Percentiles rank a stretch among this genome's conserved stretches.
phyloP scores from a whole-genome alignment of 441 rosid species.

The Gossypium gossypioides region DNA sequence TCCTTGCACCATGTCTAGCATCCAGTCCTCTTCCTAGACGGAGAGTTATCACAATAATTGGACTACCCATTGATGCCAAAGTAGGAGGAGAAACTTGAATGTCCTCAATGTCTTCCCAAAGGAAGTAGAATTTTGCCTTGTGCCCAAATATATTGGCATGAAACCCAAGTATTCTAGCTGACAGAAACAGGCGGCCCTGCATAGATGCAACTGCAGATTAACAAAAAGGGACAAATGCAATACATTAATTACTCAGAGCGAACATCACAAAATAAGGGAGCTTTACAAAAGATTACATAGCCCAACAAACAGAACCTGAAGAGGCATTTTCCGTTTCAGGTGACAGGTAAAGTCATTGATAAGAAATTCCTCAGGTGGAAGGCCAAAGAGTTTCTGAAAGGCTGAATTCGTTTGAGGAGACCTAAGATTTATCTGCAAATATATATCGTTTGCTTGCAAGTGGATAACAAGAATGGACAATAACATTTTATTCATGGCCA shows the following conservation, averaged over 20 bases:
- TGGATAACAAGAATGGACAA: constrained; percentile 12
- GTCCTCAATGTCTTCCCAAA: constrained; percentile 94
- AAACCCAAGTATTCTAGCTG: constrained; percentile 89
- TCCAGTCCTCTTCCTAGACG: constrained; percentile 74
- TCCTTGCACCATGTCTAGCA: constrained; percentile 79
- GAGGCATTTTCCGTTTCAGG: constrained; percentile 82
- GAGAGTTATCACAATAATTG: constrained; percentile 70
- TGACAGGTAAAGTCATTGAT: constrained; percentile 97
- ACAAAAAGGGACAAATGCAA: constrained; percentile 6
- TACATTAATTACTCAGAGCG: neutral
- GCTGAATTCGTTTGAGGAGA: constrained; percentile 97
- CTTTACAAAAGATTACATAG: neutral
- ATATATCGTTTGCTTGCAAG: constrained; percentile 5
- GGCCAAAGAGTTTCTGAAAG: constrained; percentile 90
- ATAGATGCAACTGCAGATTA: constrained; percentile 17
- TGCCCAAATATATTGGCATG: constrained; percentile 83
- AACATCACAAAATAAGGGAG: neutral
- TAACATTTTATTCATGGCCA: neutral
- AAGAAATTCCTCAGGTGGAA: constrained; percentile 93
- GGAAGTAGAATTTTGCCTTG: constrained; percentile 86
- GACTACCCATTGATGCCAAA: constrained; percentile 94
- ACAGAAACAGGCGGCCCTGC: constrained; percentile 90
- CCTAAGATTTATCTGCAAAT: constrained; percentile 64
- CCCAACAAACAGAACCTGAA: constrained; percentile 51
- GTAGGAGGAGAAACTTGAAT: constrained; percentile 69